Conservation (phyloP, 225 moss, liverwort and hornwort species). For the Rhytidiadelphus loreus region DNA sequence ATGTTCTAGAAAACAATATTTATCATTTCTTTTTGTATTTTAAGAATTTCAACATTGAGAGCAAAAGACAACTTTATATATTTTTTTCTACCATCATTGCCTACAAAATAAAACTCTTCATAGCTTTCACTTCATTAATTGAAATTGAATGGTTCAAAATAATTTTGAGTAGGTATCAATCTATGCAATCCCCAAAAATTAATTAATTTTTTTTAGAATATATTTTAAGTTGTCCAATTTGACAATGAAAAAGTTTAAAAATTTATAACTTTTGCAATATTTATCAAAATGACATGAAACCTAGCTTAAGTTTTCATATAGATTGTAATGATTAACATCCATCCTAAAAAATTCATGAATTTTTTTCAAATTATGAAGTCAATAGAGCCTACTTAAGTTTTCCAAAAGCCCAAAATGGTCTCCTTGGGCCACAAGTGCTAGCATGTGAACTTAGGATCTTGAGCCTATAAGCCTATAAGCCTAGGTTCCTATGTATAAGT, state of each 20-base stretch:
- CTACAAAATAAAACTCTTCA: not conserved
- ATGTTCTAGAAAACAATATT: too few relatives aligned
- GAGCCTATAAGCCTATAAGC: too few relatives aligned
- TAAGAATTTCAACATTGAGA: not conserved
- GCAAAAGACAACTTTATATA: accelerated
- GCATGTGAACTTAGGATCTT: too few relatives aligned
- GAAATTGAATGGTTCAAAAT: not conserved
- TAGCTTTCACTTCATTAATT: not conserved
- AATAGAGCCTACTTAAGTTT: not conserved
- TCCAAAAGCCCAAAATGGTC: not conserved
- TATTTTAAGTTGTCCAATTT: accelerated
- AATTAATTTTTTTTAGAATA: not conserved
- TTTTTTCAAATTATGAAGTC: not conserved
- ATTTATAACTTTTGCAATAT: not conserved
- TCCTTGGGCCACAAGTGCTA: too few relatives aligned
- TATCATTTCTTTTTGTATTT: too few relatives aligned
- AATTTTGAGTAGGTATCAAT: not conserved
- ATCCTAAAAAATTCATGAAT: not conserved
- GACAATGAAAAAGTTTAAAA: too few relatives aligned
- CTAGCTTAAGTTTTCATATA: not conserved
- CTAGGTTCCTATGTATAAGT: too few relatives aligned
- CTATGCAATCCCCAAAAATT: not conserved
- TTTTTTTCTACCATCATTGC: not conserved
- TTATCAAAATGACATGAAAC: not conserved
- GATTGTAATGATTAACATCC: not conserved